A percentile compares a stretch with the other conserved stretches of the same genome.
Conservation (phyloP, 352 stramenopile species). For the Pythium coloratum region DNA sequence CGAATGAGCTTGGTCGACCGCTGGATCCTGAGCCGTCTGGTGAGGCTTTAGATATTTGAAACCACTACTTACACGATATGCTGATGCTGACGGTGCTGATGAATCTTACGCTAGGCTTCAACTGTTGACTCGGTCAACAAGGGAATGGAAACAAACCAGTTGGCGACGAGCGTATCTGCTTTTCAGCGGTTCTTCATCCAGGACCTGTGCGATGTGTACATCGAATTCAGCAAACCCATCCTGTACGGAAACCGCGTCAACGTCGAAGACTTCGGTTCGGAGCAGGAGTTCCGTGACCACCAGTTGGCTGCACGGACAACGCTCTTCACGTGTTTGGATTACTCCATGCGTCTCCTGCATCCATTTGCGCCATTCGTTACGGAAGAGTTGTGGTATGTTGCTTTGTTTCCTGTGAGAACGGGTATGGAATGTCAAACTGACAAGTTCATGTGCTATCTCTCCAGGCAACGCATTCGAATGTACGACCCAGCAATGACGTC, state of each 20-base stretch:
- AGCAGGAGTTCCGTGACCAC: slow-evolving; percentile 56
- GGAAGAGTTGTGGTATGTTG: slow-evolving; percentile 97
- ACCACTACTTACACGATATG: background rate
- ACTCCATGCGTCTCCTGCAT: slow-evolving; percentile 96
- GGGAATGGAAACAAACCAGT: slow-evolving; percentile 66
- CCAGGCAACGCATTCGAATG: slow-evolving; percentile 60
- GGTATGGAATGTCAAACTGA: background rate
- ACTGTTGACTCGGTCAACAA: slow-evolving; percentile 58
- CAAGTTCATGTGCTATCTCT: background rate
- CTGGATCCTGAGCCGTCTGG: slow-evolving; percentile 86
- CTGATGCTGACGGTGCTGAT: background rate
- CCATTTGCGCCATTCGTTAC: slow-evolving; percentile 99
- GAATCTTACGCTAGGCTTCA: slow-evolving; percentile 2
- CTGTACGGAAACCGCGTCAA: slow-evolving; percentile 73
- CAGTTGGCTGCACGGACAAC: slow-evolving; percentile 90
- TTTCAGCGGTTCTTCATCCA: slow-evolving; percentile 87
- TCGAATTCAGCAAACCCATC: slow-evolving; percentile 86
- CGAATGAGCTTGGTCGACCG: slow-evolving; percentile 67
- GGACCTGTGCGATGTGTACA: slow-evolving; percentile 88
- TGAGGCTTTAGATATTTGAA: slow-evolving; percentile 24
- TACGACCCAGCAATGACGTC: slow-evolving; percentile 36
- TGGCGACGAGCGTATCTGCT: slow-evolving; percentile 60
- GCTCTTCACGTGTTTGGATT: slow-evolving; percentile 94
- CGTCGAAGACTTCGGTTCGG: slow-evolving; percentile 28
- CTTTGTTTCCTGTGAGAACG: background rate